phyloP scores from a whole-genome alignment of 2,329 filamentous ascomycete genomes.

The Sclerotinia sclerotiorum region DNA sequence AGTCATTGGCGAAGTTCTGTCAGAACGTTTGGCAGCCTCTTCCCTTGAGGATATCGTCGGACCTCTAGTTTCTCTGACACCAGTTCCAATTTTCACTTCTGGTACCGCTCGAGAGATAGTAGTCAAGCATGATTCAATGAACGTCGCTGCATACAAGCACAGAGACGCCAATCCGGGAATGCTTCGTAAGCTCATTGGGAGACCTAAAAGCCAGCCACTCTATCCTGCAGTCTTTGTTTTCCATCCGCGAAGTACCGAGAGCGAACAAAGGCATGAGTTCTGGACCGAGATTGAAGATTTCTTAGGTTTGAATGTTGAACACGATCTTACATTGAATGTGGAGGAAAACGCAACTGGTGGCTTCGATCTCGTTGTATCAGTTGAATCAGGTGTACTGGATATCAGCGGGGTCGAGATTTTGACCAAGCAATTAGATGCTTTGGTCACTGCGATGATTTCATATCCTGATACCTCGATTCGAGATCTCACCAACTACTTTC shows the following conservation, averaged over 20 bases:
- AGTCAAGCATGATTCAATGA: constrained; percentile 4
- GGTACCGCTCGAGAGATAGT: constrained; percentile 8
- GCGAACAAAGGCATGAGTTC: neutral
- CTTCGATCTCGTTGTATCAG: constrained; percentile 1
- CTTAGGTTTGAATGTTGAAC: constrained; percentile 16
- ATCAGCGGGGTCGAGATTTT: constrained; percentile 2
- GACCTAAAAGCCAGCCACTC: constrained; percentile 7
- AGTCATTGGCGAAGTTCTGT: constrained; percentile 10
- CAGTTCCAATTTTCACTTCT: neutral
- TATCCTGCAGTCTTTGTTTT: constrained; percentile 15
- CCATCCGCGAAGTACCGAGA: neutral
- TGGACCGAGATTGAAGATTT: constrained; percentile 15
- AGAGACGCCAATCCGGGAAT: constrained; percentile 7
- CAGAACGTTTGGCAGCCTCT: constrained; percentile 1
- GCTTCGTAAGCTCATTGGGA: constrained; percentile 12
- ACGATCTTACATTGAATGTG: constrained; percentile 11
- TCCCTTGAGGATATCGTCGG: constrained; percentile 4
- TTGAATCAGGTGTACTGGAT: constrained; percentile 9
- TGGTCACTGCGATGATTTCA: neutral
- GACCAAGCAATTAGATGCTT: constrained; percentile 6
- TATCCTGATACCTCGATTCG: neutral
- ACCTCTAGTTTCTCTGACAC: constrained; percentile 3
- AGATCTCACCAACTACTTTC: constrained; percentile 13
- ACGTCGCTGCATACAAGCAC: neutral
- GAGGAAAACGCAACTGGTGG: neutral